phyloP scores from a whole-genome alignment of 139 green algal species.

The Picochlorum costavermella region DNA sequence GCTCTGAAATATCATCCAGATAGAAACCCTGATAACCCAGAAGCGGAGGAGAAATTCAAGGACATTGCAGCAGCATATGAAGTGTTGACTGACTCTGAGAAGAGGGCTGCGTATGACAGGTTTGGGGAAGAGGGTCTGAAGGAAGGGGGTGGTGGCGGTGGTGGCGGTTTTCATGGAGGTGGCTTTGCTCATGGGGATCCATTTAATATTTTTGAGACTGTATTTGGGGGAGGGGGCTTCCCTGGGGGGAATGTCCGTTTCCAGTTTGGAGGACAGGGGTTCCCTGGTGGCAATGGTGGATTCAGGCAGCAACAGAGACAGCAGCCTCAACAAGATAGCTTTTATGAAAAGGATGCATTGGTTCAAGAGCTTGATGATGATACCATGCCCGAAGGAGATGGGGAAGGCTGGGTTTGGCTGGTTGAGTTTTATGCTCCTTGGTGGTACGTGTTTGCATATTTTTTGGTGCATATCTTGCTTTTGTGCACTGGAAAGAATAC shows the following conservation, averaged over 20 bases:
- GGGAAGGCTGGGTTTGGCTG: constrained; percentile 51
- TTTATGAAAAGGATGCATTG: constrained; percentile 48
- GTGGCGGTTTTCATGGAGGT: constrained; percentile 34
- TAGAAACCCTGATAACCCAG: constrained; percentile 66
- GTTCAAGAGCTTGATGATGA: constrained; percentile 36
- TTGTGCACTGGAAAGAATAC: background rate
- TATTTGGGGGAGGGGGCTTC: constrained; percentile 53
- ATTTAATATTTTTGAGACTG: constrained; percentile 72
- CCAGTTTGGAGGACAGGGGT: constrained; percentile 56
- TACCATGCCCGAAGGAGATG: constrained; percentile 44
- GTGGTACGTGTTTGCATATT: constrained; percentile 22
- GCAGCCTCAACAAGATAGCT: background rate
- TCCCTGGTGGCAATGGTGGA: constrained; percentile 31
- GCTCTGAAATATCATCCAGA: constrained; percentile 76
- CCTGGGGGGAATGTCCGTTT: constrained; percentile 28
- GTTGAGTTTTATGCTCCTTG: constrained; percentile 71
- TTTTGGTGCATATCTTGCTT: background rate
- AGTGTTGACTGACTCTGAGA: constrained; percentile 66
- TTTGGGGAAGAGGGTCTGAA: constrained; percentile 63
- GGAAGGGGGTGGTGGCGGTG: constrained; percentile 16
- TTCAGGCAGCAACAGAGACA: constrained; percentile 12
- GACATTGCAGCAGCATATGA: constrained; percentile 73
- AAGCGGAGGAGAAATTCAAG: constrained; percentile 70
- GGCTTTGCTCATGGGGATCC: constrained; percentile 46
- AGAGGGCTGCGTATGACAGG: constrained; percentile 70